phyloP scores from a whole-genome alignment of 768 basidiomycete species.

The Lactarius pseudohatsudake region DNA sequence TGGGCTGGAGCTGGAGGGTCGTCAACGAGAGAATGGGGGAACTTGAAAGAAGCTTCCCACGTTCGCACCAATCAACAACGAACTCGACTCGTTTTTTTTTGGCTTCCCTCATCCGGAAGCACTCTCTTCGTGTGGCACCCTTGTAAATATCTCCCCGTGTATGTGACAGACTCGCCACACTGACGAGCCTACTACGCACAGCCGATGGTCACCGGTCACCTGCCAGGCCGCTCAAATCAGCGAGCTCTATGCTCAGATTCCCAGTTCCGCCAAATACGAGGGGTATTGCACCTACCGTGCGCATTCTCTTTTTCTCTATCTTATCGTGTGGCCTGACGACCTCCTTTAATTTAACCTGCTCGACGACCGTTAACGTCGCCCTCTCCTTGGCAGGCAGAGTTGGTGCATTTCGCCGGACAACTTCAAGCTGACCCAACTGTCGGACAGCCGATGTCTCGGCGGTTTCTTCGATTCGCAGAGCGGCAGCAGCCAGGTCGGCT shows the following conservation, averaged over 20 bases:
- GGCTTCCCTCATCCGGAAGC: no score
- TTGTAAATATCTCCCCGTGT: no score
- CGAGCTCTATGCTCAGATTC: conserved; percentile 73
- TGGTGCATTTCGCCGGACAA: conserved; percentile 81
- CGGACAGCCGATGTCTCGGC: conserved; percentile 65
- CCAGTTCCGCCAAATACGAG: conserved; percentile 56
- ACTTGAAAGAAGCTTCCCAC: no score
- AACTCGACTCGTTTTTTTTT: no score
- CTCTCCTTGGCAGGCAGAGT: conserved; percentile 65
- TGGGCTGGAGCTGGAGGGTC: no score
- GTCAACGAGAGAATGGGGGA: no score
- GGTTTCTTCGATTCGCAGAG: conserved; percentile 47
- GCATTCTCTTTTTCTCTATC: conserved; percentile 15
- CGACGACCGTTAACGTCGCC: conserved; percentile 58
- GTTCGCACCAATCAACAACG: no score
- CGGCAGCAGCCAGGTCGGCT: conserved; percentile 48
- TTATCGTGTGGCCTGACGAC: conserved; percentile 3
- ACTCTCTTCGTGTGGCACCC: no score
- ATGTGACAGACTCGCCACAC: no score
- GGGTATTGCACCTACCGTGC: conserved; percentile 84
- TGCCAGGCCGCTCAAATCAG: conserved; percentile 44
- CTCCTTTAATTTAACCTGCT: conserved; percentile 39
- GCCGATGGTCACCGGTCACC: conserved; percentile 39
- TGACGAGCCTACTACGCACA: no score
- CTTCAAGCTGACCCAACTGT: conserved; percentile 67